These are phyloP conservation scores for Petrea volubilis DNA, from an alignment of 257 asterid genomes.

Conservation along the genomic window DNA sequence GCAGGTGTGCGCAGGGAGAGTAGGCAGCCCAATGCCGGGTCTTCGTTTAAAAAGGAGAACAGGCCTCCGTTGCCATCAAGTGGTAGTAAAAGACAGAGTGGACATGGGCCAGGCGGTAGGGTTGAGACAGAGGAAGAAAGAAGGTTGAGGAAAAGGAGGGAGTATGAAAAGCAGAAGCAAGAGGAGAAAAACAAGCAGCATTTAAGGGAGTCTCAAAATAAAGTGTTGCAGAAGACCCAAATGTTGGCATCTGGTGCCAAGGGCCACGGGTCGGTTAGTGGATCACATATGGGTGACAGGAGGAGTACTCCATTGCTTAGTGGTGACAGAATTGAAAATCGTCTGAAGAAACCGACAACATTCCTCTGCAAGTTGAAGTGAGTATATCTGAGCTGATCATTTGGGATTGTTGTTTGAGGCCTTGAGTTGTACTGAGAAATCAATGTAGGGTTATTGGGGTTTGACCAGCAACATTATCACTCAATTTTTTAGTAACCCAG, in stretches of 20 bases:
- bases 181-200: constrained; percentile 83
- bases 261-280: constrained; percentile 79
- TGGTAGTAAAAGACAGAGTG: constrained; percentile 48
- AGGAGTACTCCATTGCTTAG: constrained; percentile 69
- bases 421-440: neutral
- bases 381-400: constrained; percentile 41
- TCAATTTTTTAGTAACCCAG: constrained; percentile 6
- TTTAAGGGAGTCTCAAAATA: constrained; percentile 74
- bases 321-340: constrained; percentile 79
- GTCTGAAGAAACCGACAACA: constrained; percentile 94
- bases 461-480: neutral
- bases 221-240: constrained; percentile 83
- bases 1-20: constrained; percentile 46
- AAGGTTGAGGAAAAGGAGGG: constrained; percentile 77
- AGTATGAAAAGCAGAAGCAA: constrained; percentile 79
- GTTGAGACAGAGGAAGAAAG: constrained; percentile 94
- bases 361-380: constrained; percentile 98
- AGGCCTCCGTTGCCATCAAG: constrained; percentile 59
- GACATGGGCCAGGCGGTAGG: constrained; percentile 50
- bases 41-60: constrained; percentile 44
- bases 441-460: neutral
- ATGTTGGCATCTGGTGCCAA: constrained; percentile 69
- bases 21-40: constrained; percentile 43
- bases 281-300: constrained; percentile 84
- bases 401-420: constrained; percentile 8